Evolutionary conservation across 129 eudicot genomes (phyloP), one percentile per base, ranked within the genome.

Genomic region (Rutidosis leptorrhynchoides): DNA sequence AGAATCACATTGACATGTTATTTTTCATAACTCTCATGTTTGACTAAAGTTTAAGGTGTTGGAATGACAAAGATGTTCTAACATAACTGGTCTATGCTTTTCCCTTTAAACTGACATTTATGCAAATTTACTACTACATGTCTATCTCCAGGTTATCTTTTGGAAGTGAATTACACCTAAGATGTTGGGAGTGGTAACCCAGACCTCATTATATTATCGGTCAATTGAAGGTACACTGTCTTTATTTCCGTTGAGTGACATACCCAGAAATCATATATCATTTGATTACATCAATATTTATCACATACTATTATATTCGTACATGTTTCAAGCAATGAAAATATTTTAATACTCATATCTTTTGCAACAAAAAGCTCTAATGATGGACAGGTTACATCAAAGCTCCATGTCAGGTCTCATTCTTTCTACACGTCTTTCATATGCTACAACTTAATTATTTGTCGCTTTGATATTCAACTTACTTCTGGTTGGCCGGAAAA

Each of bases 121-220:
- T 15, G 60, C 15, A 23, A 70, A 76, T 23, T 6, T 12, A 46
- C 56, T 37, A 14, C 29, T 27, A 54, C 33, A n/a, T n/a, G n/a
- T 64, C 16, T 21, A 56, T 56, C 48, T 58, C 55, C 52, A 88
- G 98, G 88, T 92, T 73, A 96, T 92, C 16, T 92, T 92, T 68
- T 92, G 98, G 98, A 92, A 92, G 80, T 92, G 98, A 96, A 83
- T 92, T 62, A 74, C 96, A 28, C 89, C 95, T 14, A 92, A 82
- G 79, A 72, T 85, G 96, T 76, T 92, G 86, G 98, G 98, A 49
- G 76, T 92, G 81, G 98, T 92, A 52, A 92, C 98, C 40, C 98
- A 92, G 60, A 78, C 89, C 19, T 77, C 98, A 15, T 96, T 92
- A 27, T 92, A 85, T 68, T 96, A 92, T 73, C 88, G 98, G 98